Evolutionary conservation across 148 eudicot genomes (phyloP).

Genomic region (Talinum fruticosum): DNA sequence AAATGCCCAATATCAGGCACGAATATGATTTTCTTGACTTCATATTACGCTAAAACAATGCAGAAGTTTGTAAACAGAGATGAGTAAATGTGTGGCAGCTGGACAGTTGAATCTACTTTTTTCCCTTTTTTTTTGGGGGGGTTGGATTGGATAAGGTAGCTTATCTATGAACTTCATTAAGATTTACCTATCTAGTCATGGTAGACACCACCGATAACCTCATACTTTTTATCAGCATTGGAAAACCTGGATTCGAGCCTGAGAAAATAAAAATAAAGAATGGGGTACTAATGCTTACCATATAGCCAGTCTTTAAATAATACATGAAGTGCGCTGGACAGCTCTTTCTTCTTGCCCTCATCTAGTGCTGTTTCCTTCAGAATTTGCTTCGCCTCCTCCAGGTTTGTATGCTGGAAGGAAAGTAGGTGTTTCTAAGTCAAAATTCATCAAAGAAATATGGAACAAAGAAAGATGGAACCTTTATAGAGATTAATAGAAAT

Average conservation of each 20-base stretch:
- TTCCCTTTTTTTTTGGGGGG: not conserved
- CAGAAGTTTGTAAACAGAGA: not conserved
- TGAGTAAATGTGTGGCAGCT: not conserved
- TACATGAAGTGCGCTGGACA: conserved; percentile 76
- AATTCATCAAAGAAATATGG: not conserved
- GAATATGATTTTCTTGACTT: too few species aligned
- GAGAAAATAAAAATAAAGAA: not conserved
- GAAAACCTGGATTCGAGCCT: not conserved
- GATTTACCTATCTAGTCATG: not conserved
- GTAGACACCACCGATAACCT: not conserved
- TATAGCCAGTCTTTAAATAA: conserved; percentile 91
- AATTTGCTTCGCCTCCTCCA: conserved; percentile 76
- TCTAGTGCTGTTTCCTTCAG: conserved; percentile 81
- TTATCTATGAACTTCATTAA: not conserved
- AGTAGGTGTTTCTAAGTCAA: not conserved
- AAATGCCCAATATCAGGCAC: too few species aligned
- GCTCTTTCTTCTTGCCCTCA: conserved; percentile 71
- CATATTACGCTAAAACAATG: not conserved
- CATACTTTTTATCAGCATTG: not conserved
- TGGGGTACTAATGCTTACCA: conserved; percentile 40
- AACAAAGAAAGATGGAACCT: not conserved
- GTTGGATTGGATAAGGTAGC: too few species aligned
- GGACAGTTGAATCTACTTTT: not conserved
- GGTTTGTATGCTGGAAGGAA: conserved; percentile 49
- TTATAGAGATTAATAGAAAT: not conserved